A percentile compares a stretch with the other conserved stretches of the same genome.
Evolutionary conservation across 2,329 filamentous ascomycete genomes (phyloP).

Genomic region (Colletotrichum theobromicola): DNA sequence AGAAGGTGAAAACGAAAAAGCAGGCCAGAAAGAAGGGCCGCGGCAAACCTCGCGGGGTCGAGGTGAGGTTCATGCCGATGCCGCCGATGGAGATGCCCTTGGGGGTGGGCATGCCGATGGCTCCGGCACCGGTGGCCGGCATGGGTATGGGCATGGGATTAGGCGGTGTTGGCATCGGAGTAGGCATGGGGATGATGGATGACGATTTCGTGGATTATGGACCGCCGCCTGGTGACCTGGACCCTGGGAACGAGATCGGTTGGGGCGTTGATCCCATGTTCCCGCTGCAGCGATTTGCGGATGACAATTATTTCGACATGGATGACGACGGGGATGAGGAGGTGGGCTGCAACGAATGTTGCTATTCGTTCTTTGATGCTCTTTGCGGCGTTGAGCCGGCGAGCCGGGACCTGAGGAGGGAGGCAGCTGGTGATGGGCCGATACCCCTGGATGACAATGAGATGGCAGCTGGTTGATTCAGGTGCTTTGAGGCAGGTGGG

Average conservation of each 20-base stretch:
- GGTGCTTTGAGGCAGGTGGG: neutral
- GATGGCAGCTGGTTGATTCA: conserved; percentile 3
- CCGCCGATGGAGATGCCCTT: neutral
- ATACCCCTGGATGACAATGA: neutral
- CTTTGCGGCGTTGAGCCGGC: neutral
- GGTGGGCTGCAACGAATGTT: neutral
- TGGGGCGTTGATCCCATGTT: neutral
- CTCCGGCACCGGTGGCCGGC: neutral
- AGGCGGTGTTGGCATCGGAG: neutral
- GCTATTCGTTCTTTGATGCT: neutral
- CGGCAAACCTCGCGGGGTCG: neutral
- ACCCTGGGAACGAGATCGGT: neutral
- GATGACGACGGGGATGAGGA: neutral
- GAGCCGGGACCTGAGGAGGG: neutral
- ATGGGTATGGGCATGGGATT: neutral
- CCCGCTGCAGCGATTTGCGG: neutral
- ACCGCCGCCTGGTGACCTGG: neutral
- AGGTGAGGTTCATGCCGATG: conserved; percentile 1
- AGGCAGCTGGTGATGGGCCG: neutral
- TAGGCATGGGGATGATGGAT: neutral
- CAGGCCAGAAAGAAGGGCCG: neutral
- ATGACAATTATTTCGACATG: neutral
- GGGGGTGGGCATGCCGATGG: neutral
- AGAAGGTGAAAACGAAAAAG: neutral
- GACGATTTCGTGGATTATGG: conserved; percentile 18